Evolutionary conservation across 257 asterid genomes (phyloP), one percentile per base, ranked within the genome.

Genomic region (Solanum rostratum): DNA sequence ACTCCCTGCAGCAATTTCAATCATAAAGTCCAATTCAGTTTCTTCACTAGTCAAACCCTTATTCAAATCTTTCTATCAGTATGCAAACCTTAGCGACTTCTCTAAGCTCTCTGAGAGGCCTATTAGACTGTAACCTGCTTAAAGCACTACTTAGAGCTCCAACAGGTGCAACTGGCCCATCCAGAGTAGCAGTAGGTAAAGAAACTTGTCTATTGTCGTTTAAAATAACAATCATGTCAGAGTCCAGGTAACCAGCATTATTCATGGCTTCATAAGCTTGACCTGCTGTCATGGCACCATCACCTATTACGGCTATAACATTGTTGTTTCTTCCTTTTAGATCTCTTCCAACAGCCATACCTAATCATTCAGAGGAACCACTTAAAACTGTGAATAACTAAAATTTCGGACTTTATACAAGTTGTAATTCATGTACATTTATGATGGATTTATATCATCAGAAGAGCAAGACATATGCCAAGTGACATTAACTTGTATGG

Each of bases 251-350:
- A 43, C 99, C 99, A 13, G 98, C 99, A 49, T 96, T 96, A 86
- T 96, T 94, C 99, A 96, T 94, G 37, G 99, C 99, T 88, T 96
- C 99, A 84, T 96, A 96, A 2, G 98, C 99, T 85, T 96, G 98
- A 14, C 99, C 99, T 5, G 97, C 99, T 30, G 99, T 96, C 99
- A 96, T 96, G 14, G 99, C 97, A 80, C 99, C 99, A 27, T 96
- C 99, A 10, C 99, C 99, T 55, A 96, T 96, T 55, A 94, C 98
- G 18, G 98, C 96, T 81, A 96, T 90, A 2, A 96, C 98, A 39
- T 88, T 49, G 88, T 94, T 96, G 27, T 85, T 94, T 85, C 92
- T 88, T 27, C 97, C 97, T 87, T 94, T 94, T 27, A 96, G 88
- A 85, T 96, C 99, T 85, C 99, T 92, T 83, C 98, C 98, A 59